phyloP scores from a whole-genome alignment of 1,284 basidiomycete species.

The Butyriboletus pseudospeciosus region DNA sequence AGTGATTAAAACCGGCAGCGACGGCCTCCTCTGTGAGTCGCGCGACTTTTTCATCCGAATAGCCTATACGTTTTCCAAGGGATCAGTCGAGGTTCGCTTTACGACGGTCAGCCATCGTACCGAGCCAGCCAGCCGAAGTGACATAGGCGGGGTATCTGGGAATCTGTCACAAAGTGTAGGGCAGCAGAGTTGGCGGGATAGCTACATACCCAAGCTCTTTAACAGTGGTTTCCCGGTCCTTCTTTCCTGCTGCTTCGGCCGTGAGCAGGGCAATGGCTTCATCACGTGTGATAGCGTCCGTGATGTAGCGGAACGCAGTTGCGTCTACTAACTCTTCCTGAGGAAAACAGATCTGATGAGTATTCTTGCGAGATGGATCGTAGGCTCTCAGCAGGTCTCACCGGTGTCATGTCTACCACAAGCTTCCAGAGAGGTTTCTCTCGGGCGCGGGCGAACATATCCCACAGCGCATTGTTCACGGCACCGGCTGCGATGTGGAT shows the following conservation, averaged over 20 bases:
- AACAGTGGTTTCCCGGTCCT: constrained; percentile 72
- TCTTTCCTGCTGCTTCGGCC: constrained; percentile 71
- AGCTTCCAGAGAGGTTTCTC: constrained; percentile 85
- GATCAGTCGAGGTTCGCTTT: constrained; percentile 1
- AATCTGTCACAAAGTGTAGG: background rate
- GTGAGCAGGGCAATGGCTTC: constrained; percentile 85
- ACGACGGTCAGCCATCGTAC: constrained; percentile 27
- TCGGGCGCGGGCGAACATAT: constrained; percentile 74
- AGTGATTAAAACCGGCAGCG: constrained; percentile 85
- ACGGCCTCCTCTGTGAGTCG: constrained; percentile 84
- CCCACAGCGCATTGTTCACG: constrained; percentile 79
- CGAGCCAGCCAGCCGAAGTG: constrained; percentile 91
- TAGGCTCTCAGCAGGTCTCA: constrained; percentile 28
- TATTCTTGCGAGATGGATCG: background rate
- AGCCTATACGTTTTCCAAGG: constrained; percentile 33
- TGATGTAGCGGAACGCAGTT: constrained; percentile 87
- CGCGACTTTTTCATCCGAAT: constrained; percentile 88
- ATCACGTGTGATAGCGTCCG: constrained; percentile 86
- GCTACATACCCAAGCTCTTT: constrained; percentile 51
- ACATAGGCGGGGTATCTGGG: constrained; percentile 90
- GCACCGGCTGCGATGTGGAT: constrained; percentile 80
- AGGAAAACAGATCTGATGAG: background rate
- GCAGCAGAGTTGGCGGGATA: background rate
- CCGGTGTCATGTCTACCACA: constrained; percentile 78
- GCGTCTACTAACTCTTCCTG: constrained; percentile 84